These are phyloP conservation scores for Pseudoturritis turrita DNA, from an alignment of 345 rosid genomes.

Conservation along the genomic window DNA sequence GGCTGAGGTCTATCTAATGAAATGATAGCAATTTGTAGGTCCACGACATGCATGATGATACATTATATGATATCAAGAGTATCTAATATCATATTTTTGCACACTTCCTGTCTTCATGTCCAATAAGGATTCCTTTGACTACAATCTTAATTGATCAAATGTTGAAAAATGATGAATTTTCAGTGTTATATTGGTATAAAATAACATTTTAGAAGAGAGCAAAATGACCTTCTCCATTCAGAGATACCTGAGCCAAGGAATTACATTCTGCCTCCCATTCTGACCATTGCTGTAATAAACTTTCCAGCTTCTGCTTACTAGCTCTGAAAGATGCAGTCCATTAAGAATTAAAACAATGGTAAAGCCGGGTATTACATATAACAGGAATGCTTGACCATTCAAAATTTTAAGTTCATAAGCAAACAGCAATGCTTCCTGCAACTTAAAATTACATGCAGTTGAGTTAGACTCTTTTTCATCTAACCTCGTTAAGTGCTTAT, in stretches of 20 bases:
- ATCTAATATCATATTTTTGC: neutral
- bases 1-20: neutral
- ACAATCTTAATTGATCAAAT: neutral
- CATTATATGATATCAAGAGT: neutral
- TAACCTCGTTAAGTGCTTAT: constrained; percentile 73
- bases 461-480: constrained; percentile 7
- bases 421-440: neutral
- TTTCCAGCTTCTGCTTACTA: constrained; percentile 81
- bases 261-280: constrained; percentile 72
- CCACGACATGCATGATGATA: neutral
- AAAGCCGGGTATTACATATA: neutral
- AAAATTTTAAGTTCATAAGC: neutral
- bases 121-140: neutral
- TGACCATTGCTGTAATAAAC: constrained; percentile 84
- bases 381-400: neutral
- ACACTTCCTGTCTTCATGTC: neutral
- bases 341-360: neutral
- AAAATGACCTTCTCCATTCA: constrained; percentile 11
- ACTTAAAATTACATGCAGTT: neutral
- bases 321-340: constrained; percentile 48
- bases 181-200: neutral
- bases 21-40: neutral
- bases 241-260: constrained; percentile 48
- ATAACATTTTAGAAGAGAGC: neutral
- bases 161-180: neutral